These are phyloP conservation scores for Byssochlamys sp. DNA, from an alignment of 2,329 filamentous ascomycete genomes.

Conservation along the genomic window DNA sequence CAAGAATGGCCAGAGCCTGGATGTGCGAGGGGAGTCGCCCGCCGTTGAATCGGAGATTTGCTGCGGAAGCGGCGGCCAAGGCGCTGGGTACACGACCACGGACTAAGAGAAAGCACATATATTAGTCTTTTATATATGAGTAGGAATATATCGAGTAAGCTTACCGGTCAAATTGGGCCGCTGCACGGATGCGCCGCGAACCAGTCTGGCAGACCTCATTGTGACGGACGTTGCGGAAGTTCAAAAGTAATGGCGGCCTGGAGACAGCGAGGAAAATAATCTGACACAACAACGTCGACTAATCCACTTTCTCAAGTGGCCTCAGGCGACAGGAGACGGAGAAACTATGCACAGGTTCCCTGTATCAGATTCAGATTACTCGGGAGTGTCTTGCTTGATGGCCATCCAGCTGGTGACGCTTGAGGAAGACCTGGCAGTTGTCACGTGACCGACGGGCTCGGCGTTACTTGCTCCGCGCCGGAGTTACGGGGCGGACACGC, in stretches of 20 bases:
- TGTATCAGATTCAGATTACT: neutral
- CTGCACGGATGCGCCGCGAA: slow-evolving; percentile 25
- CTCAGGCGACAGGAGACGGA: neutral
- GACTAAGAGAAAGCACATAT: slow-evolving; percentile 12
- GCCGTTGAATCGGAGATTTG: slow-evolving; percentile 23
- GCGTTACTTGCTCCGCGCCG: slow-evolving; percentile 8
- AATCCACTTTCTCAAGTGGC: neutral
- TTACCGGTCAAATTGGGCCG: slow-evolving; percentile 22
- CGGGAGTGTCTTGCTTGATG: neutral
- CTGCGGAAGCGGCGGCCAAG: slow-evolving; percentile 22
- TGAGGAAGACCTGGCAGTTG: neutral
- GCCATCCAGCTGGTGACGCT: neutral
- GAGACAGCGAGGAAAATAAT: slow-evolving; percentile 11
- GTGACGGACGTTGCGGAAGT: slow-evolving; percentile 28
- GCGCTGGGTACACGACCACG: slow-evolving; percentile 22
- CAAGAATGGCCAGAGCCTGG: slow-evolving; percentile 49
- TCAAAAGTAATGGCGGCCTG: slow-evolving; percentile 14
- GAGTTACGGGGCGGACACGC: slow-evolving; percentile 4
- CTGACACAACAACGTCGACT: slow-evolving; percentile 8
- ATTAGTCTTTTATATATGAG: neutral
- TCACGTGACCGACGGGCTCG: slow-evolving; percentile 14
- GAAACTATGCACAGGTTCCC: neutral
- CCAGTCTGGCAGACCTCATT: slow-evolving; percentile 30
- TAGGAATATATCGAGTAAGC: slow-evolving; percentile 2
- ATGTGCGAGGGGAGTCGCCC: slow-evolving; percentile 40